Evolutionary conservation across 805 yeast genomes (phyloP), one percentile per base, ranked within the genome.

Genomic region (Yamadazyma sp.): DNA sequence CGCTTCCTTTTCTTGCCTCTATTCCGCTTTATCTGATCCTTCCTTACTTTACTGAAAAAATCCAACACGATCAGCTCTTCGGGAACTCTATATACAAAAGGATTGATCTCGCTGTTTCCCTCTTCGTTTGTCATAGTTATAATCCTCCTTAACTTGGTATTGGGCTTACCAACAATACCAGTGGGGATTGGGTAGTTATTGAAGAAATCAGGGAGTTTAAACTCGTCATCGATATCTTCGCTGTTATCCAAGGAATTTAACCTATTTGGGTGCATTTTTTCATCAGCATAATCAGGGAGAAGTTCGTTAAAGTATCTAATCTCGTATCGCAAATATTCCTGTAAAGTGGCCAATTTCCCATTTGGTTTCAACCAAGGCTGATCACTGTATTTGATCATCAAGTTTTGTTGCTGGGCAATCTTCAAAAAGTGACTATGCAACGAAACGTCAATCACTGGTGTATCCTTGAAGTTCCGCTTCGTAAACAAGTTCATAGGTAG

Each of bases 11-110:
- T 22, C 14, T 32, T 34, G 12, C 25, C 66, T 44, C 33, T 62
- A 14, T 57, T 53, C 25, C 5, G 11, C 15, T 34, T 20, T 8
- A n/a, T 16, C 13, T 16, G 50, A 20, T 49, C 42, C 53, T 55
- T 52, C 11, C 71, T 71, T 3, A 77, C 75, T 19, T 73, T 77
- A 14, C 73, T 73, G 22, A 82, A 55, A 52, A 88, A 88, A 55
- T 86, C 91, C 21, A 85, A 59, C 28, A 83, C 59, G 5, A 87
- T 70, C 50, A 83, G 80, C 28, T 71, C 71, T 45, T 84, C 93
- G 1, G 87, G 84, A 4, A 87, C 56, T 39, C 82, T 64, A 57
- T 80, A 82, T 1, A 85, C 69, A 23, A 75, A 70, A 23, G 77
- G 70, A 22, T 64, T 60, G 11, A 43, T 38, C 15, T 48, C 46